Evolutionary conservation across 2,329 filamentous ascomycete genomes (phyloP).

Genomic region (Fusarium protoensiforme): DNA sequence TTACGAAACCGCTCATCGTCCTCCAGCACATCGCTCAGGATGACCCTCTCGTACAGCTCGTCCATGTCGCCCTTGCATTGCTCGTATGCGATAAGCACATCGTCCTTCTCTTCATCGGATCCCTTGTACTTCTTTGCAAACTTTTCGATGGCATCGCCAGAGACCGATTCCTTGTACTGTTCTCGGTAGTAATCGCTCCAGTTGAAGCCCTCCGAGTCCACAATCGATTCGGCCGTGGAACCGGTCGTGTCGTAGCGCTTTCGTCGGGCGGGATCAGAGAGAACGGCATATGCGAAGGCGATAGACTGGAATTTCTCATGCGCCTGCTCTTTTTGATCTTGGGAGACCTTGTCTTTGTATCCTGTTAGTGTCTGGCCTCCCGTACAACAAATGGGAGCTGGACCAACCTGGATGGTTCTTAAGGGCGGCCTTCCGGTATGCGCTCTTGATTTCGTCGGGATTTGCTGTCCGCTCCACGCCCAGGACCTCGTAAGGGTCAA

Average conservation of each 20-base stretch:
- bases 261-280: conserved; percentile 84
- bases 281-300: conserved; percentile 92
- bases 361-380: conserved; percentile 23
- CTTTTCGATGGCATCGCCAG: conserved; percentile 76
- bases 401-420: conserved; percentile 83
- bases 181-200: conserved; percentile 91
- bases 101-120: conserved; percentile 84
- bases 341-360: conserved; percentile 78
- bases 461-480: conserved; percentile 77
- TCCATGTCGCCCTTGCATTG: conserved; percentile 80
- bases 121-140: conserved; percentile 85
- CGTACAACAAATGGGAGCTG: background rate
- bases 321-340: conserved; percentile 75
- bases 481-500: conserved; percentile 85
- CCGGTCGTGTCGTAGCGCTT: conserved; percentile 91
- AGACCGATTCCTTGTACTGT: conserved; percentile 83
- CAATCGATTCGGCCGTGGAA: conserved; percentile 84
- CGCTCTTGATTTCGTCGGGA: conserved; percentile 83
- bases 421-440: conserved; percentile 91
- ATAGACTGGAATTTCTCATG: conserved; percentile 88
- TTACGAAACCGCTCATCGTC: conserved; percentile 87
- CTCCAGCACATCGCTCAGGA: conserved; percentile 84
- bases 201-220: conserved; percentile 83
- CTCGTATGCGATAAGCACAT: conserved; percentile 81
- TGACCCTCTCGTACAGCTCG: conserved; percentile 81